Percentiles rank a stretch among this genome's conserved stretches.
These are phyloP conservation scores for Scleroderma citrinum DNA, from an alignment of 768 basidiomycete genomes.

Conservation along the genomic window DNA sequence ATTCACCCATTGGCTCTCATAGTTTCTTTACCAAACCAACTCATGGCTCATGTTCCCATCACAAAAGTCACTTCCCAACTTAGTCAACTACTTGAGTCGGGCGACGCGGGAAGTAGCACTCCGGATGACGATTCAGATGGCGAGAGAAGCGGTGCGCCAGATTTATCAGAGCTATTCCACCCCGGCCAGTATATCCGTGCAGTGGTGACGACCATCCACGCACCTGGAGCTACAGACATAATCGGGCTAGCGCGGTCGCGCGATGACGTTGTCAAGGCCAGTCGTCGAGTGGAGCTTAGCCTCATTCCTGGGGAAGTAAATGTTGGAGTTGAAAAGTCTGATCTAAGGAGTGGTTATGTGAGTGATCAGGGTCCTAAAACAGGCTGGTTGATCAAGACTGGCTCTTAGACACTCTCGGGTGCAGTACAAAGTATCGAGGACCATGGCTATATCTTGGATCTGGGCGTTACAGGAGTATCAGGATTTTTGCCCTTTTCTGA, in stretches of 20 bases:
- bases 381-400: neutral
- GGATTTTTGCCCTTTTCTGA: constrained; percentile 85
- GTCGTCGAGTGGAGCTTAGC: constrained; percentile 79
- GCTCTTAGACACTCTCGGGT: constrained; percentile 60
- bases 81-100: constrained; percentile 63
- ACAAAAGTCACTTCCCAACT: constrained; percentile 83
- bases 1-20: constrained; percentile 87
- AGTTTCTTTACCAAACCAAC: constrained; percentile 92
- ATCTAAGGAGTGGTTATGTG: constrained; percentile 72
- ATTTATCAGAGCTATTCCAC: constrained; percentile 67
- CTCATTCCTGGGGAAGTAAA: constrained; percentile 84
- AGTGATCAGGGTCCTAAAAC: constrained; percentile 29
- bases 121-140: constrained; percentile 40
- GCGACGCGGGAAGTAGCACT: constrained; percentile 46
- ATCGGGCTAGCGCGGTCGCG: constrained; percentile 54
- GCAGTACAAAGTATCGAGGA: constrained; percentile 86
- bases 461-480: constrained; percentile 72
- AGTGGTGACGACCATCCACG: constrained; percentile 63
- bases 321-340: constrained; percentile 67
- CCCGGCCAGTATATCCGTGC: constrained; percentile 86
- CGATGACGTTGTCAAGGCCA: constrained; percentile 61
- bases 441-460: constrained; percentile 86
- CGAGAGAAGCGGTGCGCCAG: constrained; percentile 47
- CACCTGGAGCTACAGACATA: constrained; percentile 57
- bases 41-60: constrained; percentile 90